Evolutionary conservation across 495 filamentous ascomycete species (phyloP).

Genomic region (Lasiosphaeria miniovina): DNA sequence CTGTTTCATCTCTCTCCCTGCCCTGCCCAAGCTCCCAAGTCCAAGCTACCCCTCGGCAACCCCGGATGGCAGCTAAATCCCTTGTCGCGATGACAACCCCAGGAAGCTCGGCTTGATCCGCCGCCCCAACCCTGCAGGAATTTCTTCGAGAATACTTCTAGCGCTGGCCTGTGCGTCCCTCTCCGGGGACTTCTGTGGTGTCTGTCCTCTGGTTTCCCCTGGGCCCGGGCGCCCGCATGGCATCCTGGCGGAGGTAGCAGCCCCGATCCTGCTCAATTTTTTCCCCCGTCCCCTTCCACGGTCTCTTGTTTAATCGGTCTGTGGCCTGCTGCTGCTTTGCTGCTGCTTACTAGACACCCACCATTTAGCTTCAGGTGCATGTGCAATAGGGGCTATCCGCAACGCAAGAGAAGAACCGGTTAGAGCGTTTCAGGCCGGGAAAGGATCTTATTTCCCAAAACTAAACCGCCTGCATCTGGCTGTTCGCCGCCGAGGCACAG

Average conservation of each 20-base stretch:
- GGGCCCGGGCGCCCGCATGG: neutral
- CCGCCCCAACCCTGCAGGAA: constrained; percentile 24
- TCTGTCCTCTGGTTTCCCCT: neutral
- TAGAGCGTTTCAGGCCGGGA: no score
- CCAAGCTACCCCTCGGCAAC: constrained; percentile 15
- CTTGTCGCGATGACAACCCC: constrained; percentile 17
- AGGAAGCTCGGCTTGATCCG: constrained; percentile 19
- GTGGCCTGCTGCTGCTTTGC: no score
- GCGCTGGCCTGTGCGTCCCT: constrained; percentile 22
- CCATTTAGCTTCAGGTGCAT: no score
- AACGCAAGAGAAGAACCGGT: no score
- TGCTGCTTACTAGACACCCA: no score
- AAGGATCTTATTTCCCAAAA: no score
- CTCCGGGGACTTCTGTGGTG: neutral
- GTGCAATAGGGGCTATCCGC: no score
- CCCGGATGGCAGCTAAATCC: constrained; percentile 8
- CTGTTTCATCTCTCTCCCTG: neutral
- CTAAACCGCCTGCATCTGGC: no score
- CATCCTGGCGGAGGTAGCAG: neutral
- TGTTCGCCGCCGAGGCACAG: no score
- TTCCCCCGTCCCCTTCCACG: neutral
- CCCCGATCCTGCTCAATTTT: neutral
- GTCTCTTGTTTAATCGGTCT: neutral
- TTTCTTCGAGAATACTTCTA: constrained; percentile 34
- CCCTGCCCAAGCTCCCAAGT: constrained; percentile 8